These are phyloP conservation scores for Geum urbanum DNA, from an alignment of 306 rosid species.

Conservation along the genomic window DNA sequence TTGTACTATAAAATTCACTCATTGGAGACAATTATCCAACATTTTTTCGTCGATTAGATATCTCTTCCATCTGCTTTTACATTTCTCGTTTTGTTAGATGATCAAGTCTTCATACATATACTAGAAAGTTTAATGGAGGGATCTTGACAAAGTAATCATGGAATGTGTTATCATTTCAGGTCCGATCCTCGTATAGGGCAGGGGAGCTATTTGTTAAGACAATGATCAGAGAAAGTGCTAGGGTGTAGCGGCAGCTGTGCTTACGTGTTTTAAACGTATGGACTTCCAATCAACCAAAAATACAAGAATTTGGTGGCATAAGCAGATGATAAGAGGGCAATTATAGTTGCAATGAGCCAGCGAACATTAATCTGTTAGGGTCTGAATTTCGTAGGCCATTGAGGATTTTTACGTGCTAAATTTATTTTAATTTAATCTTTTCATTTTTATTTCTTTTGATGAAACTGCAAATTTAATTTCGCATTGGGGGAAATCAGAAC, in stretches of 20 bases:
- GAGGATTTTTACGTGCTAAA: no score
- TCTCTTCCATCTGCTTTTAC: background rate
- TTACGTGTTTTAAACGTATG: conserved; percentile 6
- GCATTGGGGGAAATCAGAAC: no score
- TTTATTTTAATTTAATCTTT: no score
- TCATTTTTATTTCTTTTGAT: no score
- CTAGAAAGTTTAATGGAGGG: background rate
- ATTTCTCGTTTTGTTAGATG: background rate
- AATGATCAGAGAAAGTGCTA: conserved; percentile 60
- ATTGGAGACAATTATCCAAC: no score
- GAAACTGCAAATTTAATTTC: no score
- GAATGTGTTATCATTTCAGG: conserved; percentile 40
- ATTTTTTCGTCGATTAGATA: background rate
- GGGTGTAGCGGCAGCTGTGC: no score
- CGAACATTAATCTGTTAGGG: no score
- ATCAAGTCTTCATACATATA: background rate
- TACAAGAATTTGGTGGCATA: background rate
- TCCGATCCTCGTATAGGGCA: conserved; percentile 90
- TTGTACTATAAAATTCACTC: background rate
- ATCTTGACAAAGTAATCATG: background rate
- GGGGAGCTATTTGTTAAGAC: conserved; percentile 93
- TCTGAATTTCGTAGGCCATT: no score
- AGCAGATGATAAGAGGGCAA: conserved; percentile 3
- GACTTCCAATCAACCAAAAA: background rate
- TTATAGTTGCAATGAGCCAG: background rate